Conservation (phyloP, 129 eudicot genomes). For the Arctium minus region DNA sequence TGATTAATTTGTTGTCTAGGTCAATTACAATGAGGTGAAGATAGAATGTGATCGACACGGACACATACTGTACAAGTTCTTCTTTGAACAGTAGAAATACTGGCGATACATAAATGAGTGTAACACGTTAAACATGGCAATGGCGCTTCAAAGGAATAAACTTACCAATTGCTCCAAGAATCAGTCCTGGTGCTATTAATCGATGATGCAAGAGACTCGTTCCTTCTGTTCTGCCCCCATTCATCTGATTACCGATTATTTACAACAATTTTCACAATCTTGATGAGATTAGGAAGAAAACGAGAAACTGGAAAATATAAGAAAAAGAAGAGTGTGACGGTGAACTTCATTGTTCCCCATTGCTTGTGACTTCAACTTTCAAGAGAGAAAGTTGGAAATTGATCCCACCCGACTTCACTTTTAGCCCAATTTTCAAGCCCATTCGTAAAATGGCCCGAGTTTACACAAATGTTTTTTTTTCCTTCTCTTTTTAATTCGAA, state of each 20-base stretch:
- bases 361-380: background rate
- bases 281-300: background rate
- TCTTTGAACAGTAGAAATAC: background rate
- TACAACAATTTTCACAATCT: background rate
- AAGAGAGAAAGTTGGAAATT: too few relatives aligned
- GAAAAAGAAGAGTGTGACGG: background rate
- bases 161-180: slow-evolving; percentile 2
- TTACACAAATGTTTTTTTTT: too few relatives aligned
- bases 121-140: slow-evolving; percentile 6
- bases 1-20: background rate
- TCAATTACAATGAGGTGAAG: background rate
- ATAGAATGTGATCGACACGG: background rate
- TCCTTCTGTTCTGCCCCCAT: background rate
- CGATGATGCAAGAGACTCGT: background rate
- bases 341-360: background rate
- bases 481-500: too few relatives aligned
- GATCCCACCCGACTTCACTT: too few relatives aligned
- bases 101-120: background rate
- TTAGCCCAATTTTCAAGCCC: too few relatives aligned
- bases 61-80: background rate
- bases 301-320: background rate
- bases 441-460: too few relatives aligned
- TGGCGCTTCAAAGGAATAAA: slow-evolving; percentile 1
- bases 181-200: background rate
- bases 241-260: background rate